Conservation (phyloP, 805 yeast genomes). For the Kuraishia piskuri region DNA sequence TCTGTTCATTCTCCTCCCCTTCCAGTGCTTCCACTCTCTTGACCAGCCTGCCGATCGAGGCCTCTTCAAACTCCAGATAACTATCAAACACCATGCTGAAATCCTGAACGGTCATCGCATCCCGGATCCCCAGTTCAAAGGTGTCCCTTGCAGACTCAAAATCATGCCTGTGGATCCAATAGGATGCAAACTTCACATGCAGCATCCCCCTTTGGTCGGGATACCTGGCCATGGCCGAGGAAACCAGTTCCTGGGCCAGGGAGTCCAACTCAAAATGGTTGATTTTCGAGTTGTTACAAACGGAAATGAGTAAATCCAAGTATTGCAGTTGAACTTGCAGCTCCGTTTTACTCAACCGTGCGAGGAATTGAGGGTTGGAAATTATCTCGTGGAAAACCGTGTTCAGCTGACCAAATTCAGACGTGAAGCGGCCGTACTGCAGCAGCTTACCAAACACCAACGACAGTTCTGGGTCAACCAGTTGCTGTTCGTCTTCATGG, state of each 20-base stretch:
- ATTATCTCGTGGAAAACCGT: constrained; percentile 24
- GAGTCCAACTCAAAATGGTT: constrained; percentile 4
- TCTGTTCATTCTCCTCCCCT: constrained; percentile 4
- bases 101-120: constrained; percentile 45
- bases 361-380: constrained; percentile 23
- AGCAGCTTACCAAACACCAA: not conserved
- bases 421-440: not conserved
- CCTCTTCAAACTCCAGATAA: constrained; percentile 53
- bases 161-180: constrained; percentile 30
- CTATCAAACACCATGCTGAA: constrained; percentile 59
- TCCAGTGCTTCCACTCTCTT: constrained; percentile 12
- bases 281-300: constrained; percentile 9
- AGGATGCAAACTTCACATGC: constrained; percentile 37
- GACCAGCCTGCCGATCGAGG: constrained; percentile 25
- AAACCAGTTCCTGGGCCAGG: constrained; percentile 26
- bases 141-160: constrained; percentile 29
- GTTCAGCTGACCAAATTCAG: constrained; percentile 1
- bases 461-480: constrained; percentile 1
- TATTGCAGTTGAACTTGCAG: constrained; percentile 39
- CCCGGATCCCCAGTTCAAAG: constrained; percentile 39
- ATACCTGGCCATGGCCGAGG: constrained; percentile 29
- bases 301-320: constrained; percentile 26
- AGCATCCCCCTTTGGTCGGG: constrained; percentile 54
- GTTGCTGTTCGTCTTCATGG: not conserved
- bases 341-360: constrained; percentile 31